Evolutionary conservation across 805 yeast species (phyloP).

Genomic region (Wickerhamiella occidentalis): DNA sequence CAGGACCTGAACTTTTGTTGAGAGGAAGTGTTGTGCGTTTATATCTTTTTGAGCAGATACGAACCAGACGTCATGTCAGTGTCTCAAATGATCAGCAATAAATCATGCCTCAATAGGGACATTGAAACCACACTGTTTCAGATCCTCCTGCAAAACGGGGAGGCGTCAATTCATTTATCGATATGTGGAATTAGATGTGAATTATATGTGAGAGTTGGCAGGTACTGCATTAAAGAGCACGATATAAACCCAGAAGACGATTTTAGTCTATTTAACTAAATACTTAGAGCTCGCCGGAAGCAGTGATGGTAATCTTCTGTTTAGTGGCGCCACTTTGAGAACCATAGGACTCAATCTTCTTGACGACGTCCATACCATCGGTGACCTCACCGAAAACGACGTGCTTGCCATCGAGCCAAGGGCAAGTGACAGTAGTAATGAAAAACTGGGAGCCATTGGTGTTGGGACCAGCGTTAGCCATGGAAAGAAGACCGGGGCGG

Average conservation of each 20-base stretch:
- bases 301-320: constrained; percentile 51
- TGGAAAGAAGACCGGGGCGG: constrained; percentile 75
- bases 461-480: constrained; percentile 95
- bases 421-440: constrained; percentile 83
- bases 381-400: constrained; percentile 90
- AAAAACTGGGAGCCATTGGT: constrained; percentile 96
- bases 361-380: constrained; percentile 75
- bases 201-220: no score
- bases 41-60: no score
- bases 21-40: no score
- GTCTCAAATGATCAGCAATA: background rate
- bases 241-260: background rate
- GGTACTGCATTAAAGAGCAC: no score
- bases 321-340: constrained; percentile 54
- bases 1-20: no score
- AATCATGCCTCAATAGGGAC: background rate
- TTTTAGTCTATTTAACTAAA: background rate
- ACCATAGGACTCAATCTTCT: constrained; percentile 71
- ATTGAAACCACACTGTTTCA: background rate
- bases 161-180: background rate
- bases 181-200: no score
- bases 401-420: constrained; percentile 91
- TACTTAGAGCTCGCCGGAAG: constrained; percentile 45
- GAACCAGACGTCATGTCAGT: no score
- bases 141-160: background rate